Conservation (phyloP, 2,329 filamentous ascomycete genomes). For the Zymoseptoria brevis region DNA sequence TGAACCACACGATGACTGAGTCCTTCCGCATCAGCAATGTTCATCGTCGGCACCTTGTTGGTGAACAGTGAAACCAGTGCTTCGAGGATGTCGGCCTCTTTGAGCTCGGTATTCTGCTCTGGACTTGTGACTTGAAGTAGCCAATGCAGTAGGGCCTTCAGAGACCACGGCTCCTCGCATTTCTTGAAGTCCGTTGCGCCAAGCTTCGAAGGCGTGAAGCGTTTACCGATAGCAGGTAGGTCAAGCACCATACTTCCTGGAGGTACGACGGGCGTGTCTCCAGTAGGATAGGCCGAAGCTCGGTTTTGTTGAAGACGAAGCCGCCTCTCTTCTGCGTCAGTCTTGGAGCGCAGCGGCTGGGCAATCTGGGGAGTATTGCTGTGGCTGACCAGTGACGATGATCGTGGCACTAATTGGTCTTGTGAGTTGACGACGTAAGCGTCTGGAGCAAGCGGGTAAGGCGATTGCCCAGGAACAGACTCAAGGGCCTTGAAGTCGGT, state of each 20-base stretch:
- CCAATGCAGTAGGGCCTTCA: conserved; percentile 83
- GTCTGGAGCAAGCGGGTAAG: conserved; percentile 20
- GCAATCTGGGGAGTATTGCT: conserved; percentile 70
- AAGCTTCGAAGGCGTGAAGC: conserved; percentile 79
- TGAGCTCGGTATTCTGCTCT: conserved; percentile 83
- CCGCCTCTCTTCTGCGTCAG: conserved; percentile 70
- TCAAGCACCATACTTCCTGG: conserved; percentile 23
- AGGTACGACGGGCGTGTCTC: conserved; percentile 32
- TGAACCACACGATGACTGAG: conserved; percentile 69
- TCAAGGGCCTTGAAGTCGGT: conserved; percentile 13
- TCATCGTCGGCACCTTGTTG: conserved; percentile 95
- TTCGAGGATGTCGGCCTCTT: conserved; percentile 75
- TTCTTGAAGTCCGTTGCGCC: conserved; percentile 72
- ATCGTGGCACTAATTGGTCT: conserved; percentile 52
- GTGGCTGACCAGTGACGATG: conserved; percentile 75
- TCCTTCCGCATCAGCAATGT: conserved; percentile 89
- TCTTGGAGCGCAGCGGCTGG: conserved; percentile 84
- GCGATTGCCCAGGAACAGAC: conserved; percentile 11
- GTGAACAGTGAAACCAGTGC: conserved; percentile 84
- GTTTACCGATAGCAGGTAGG: conserved; percentile 38
- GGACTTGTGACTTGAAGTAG: conserved; percentile 65
- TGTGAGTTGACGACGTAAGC: conserved; percentile 20
- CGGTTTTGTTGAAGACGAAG: conserved; percentile 40
- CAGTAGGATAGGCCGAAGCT: conserved; percentile 33
- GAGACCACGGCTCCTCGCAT: conserved; percentile 84